Evolutionary conservation across 2,329 filamentous ascomycete genomes (phyloP), one percentile per base, ranked within the genome.

Genomic region (Botryosphaeria agaves): DNA sequence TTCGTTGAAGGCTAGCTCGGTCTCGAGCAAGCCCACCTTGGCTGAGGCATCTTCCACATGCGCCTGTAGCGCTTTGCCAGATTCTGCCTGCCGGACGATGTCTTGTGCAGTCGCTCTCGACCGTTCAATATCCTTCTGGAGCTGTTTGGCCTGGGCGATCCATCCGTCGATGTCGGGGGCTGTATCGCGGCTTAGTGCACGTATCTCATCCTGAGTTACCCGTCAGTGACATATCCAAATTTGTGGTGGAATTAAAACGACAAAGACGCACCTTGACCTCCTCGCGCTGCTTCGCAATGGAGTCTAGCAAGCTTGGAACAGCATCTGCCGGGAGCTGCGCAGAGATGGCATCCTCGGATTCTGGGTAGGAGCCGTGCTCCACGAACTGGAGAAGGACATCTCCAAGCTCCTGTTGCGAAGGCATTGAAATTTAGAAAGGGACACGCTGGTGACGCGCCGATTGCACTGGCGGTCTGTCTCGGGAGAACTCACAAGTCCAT

Each of bases 51-150:
- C 70, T 23, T 80, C 69, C 1, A 77, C 75, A 34, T 71, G 59
- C 29, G 67, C 64, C 28, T 78, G 62, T 15, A 81, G 59, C 25
- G 62, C 59, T 36, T 72, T 70, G 8, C 76, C 72, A 17, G 64
- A 69, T 45, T 87, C 77, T 31, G 84, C 76, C 43, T 83, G 71
- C 26, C 74, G 68, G 4, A 87, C 69, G 34, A 95, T 91, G 34
- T 84, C 74, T 44, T 75, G 75, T 14, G 87, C 84, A 20, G 84
- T 74, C 11, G 70, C 66, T 44, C 82, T 76, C 15, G 83, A 87
- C 28, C 72, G 69, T 43, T 81, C 72, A 39, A 94, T 87, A 47
- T 94, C 87, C 37, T 76, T 69, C 50, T 92, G 82, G 5, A 94
- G 68, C 31, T 76, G 72, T 52, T 82, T 82, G 28, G 85, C 83